These are phyloP conservation scores for Scedosporium apiospermum DNA, from an alignment of 2,329 filamentous ascomycete species.

Conservation along the genomic window DNA sequence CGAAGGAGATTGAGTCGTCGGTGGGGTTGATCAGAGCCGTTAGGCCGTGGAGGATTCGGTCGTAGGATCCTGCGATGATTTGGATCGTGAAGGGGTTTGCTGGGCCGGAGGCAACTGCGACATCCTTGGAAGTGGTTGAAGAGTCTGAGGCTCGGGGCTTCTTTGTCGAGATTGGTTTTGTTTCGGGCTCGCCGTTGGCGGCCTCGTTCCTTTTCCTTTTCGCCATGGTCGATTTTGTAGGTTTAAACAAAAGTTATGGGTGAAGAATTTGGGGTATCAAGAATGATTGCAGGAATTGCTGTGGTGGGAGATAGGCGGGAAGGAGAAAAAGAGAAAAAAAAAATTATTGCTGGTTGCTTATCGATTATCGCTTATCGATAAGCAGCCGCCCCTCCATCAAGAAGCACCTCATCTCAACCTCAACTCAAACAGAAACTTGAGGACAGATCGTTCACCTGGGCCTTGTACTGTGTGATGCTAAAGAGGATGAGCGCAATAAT, in stretches of 20 bases:
- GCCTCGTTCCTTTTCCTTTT: constrained; percentile 39
- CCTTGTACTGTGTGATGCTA: no score
- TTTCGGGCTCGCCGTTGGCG: constrained; percentile 14
- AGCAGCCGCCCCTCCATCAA: neutral
- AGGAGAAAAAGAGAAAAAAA: constrained; percentile 1
- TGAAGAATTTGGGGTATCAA: constrained; percentile 2
- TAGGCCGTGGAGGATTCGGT: constrained; percentile 83
- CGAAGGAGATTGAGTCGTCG: constrained; percentile 50
- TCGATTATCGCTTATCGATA: constrained; percentile 13
- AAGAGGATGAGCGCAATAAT: no score
- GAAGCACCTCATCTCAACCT: constrained; percentile 2
- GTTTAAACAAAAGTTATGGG: neutral
- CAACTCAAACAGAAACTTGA: neutral
- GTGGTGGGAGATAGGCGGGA: neutral
- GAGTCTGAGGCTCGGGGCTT: constrained; percentile 18
- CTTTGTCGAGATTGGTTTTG: constrained; percentile 19
- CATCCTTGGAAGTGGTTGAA: neutral
- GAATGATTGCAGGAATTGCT: neutral
- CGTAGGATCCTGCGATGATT: constrained; percentile 88
- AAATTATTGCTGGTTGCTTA: constrained; percentile 8
- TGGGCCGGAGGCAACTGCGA: neutral
- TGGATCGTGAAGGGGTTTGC: constrained; percentile 55
- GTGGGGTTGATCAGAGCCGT: constrained; percentile 53
- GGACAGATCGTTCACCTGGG: neutral
- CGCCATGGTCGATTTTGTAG: constrained; percentile 24